Base-by-base conservation (phyloP, 371 early-diverging fungal species). In the Mucor saturninus region DNA sequence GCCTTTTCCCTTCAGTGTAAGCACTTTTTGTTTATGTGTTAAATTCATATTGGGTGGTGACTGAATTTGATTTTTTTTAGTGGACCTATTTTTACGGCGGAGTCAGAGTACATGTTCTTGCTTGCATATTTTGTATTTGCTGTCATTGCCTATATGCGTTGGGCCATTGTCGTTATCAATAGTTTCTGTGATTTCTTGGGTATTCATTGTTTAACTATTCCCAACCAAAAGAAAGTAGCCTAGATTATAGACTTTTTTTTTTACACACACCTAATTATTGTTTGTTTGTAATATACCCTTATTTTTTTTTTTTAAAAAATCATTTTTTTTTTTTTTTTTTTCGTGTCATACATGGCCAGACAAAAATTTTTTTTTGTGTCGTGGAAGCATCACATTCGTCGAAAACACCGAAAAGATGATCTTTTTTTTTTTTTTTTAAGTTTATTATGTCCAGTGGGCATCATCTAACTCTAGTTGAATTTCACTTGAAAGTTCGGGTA, bases 101-200 rank as follows among this genome's bases (percentile, higher is more conserved):
- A 74, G 35, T 63, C 73, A 29, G 97, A 96, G 77, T 83, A 87
- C 56, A 35, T 79, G 56, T 96, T 86, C 71, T 73, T 96, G 39
- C 80, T 83, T 57, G 83, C 69, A 39, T 90, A 88, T 69, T 90
- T 92, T 56, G 60, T 74, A 46, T 93, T 92, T 76, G 89, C 89
- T 35, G 65, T 83, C 15, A 62, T 90, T 15, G 93, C 91, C 29
- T 96, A 96, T 72, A 51, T 85, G 62, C 88, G 91, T 77, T 95
- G 95, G 95, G 93, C 94, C 30, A 58, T 86, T 52, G 76, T 90
- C 15, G 94, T 96, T 63, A 94, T 95, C 62, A 85, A 91, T 59
- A 87, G 89, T 62, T 94, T 96, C 77, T 95, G 96, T 75, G 83
- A 83, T 29, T 89, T 86, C 65, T 78, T 96, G 49, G 88, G 88